Evolutionary conservation across 495 filamentous ascomycete genomes (phyloP).

Genomic region (Annulohypoxylon stygium): DNA sequence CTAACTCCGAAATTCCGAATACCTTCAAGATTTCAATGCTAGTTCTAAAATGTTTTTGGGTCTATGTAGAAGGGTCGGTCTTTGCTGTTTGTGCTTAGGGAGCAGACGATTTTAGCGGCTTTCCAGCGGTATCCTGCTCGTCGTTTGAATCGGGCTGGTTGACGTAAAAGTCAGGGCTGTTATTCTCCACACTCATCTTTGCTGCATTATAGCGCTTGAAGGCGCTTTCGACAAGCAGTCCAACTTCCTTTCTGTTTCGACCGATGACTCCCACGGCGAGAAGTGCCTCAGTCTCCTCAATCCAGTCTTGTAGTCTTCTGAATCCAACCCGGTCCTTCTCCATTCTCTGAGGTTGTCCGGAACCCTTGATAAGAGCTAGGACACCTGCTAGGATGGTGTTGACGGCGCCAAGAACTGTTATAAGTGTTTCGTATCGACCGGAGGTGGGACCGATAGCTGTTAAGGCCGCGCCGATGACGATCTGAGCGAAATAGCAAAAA

Average conservation of each 20-base stretch:
- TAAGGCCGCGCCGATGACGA: conserved; percentile 61
- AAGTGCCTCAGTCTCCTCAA: conserved; percentile 55
- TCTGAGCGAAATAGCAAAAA: conserved; percentile 56
- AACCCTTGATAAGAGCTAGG: conserved; percentile 61
- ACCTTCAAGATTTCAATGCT: neutral
- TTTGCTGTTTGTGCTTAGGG: neutral
- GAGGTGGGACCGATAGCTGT: conserved; percentile 61
- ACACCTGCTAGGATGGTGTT: conserved; percentile 66
- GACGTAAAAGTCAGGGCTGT: conserved; percentile 59
- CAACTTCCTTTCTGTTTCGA: conserved; percentile 59
- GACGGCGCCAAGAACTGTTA: conserved; percentile 62
- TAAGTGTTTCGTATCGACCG: conserved; percentile 51
- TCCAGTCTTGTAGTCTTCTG: conserved; percentile 56
- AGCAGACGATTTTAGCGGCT: conserved; percentile 16
- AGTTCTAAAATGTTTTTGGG: neutral
- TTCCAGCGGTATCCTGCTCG: conserved; percentile 25
- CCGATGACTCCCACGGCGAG: conserved; percentile 58
- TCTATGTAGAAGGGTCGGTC: neutral
- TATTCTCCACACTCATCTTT: conserved; percentile 59
- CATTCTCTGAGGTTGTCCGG: conserved; percentile 58
- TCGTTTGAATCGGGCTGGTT: conserved; percentile 39
- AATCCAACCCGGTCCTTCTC: conserved; percentile 59
- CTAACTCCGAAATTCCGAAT: conserved; percentile 10
- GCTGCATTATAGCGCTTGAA: conserved; percentile 62
- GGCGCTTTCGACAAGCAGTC: conserved; percentile 58